These are phyloP conservation scores for Adansonia digitata DNA, from an alignment of 345 rosid species.

Conservation along the genomic window DNA sequence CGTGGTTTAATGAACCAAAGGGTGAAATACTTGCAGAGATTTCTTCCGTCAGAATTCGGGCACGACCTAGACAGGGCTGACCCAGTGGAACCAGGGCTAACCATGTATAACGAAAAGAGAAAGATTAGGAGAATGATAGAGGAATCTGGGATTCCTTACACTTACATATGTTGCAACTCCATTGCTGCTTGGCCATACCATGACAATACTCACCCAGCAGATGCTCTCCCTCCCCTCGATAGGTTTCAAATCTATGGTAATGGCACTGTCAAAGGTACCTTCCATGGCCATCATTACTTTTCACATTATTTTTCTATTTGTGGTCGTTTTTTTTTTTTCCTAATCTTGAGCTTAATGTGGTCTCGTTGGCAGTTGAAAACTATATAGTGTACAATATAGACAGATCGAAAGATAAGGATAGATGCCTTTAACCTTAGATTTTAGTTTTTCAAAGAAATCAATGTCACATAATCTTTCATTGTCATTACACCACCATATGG, in stretches of 20 bases:
- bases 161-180: conserved; percentile 35
- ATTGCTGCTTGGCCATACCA: conserved; percentile 38
- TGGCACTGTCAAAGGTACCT: conserved; percentile 28
- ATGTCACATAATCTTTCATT: background rate
- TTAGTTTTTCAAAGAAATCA: background rate
- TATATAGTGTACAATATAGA: background rate
- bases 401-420: background rate
- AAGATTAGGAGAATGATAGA: conserved; percentile 25
- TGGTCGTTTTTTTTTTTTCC: no score
- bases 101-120: conserved; percentile 27
- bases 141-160: conserved; percentile 26
- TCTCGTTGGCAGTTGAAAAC: background rate
- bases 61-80: conserved; percentile 31
- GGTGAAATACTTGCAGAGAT: conserved; percentile 19
- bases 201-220: conserved; percentile 32
- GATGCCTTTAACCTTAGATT: background rate
- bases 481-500: background rate
- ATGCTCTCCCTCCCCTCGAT: conserved; percentile 32
- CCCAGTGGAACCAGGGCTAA: conserved; percentile 35
- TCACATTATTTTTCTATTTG: background rate
- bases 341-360: background rate
- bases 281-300: background rate
- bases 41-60: conserved; percentile 34
- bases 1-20: background rate
- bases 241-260: conserved; percentile 30